These are phyloP conservation scores for Brachypodium distachyon DNA, from an alignment of 202 grass and related monocot species.

Conservation along the genomic window DNA sequence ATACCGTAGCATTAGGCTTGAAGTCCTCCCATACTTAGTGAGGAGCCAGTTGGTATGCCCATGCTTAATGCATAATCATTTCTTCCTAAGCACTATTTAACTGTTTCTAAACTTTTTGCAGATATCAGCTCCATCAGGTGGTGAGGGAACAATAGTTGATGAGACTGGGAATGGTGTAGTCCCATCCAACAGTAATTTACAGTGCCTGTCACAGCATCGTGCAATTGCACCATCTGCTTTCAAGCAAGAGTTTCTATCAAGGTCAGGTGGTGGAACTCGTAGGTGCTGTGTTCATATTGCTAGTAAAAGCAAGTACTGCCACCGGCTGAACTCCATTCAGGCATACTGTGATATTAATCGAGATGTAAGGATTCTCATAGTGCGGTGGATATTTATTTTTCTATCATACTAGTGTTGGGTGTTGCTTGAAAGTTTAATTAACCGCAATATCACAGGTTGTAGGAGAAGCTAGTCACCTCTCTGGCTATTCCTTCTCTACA, in stretches of 20 bases:
- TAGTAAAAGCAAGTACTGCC: conserved; percentile 88
- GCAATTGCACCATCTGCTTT: conserved; percentile 72
- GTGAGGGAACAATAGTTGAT: conserved; percentile 31
- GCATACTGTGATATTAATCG: conserved; percentile 92
- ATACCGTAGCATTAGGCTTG: conserved; percentile 80
- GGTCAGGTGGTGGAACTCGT: conserved; percentile 32
- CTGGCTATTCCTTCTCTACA: conserved; percentile 86
- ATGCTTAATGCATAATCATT: conserved; percentile 9
- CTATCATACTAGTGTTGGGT: conserved; percentile 1
- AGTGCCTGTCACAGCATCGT: conserved; percentile 69
- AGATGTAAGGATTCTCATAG: conserved; percentile 60
- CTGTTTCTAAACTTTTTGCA: conserved; percentile 36
- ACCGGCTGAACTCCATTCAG: conserved; percentile 84
- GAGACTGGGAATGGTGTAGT: conserved; percentile 35
- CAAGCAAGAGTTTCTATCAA: conserved; percentile 27
- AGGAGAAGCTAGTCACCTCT: conserved; percentile 82
- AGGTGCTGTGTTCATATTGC: conserved; percentile 90
- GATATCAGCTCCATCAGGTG: conserved; percentile 56
- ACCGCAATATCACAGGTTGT: conserved; percentile 48
- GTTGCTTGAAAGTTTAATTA: conserved; percentile 15
- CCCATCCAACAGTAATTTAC: conserved; percentile 56
- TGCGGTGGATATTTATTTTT: background rate
- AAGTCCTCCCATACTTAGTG: conserved; percentile 88
- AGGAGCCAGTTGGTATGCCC: conserved; percentile 77
- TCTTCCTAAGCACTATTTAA: conserved; percentile 6